Base-by-base conservation (phyloP, 257 asterid species). In the Mitragyna speciosa region DNA sequence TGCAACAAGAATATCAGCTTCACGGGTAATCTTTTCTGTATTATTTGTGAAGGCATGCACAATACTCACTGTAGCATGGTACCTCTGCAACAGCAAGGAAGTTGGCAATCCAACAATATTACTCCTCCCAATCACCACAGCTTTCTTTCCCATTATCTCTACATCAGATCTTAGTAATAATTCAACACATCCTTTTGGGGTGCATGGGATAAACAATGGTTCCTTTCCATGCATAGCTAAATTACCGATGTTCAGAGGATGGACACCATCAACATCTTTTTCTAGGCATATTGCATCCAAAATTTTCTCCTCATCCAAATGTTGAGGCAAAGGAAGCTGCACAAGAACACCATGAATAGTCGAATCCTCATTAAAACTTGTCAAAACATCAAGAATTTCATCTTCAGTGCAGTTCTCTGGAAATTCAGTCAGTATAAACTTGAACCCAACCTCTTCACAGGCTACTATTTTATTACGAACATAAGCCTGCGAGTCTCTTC, bases 281-380 rank as follows among this genome's bases (percentile, higher is more conserved):
- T 78, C 79, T 4, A 79, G 78, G 71, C 69, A 26, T 59, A 84
- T 47, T 64, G 22, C 26, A 76, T 79, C 80, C 73, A 84, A 65
- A 61, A 81, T 84, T 56, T 69, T 80, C 64, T 58, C 83, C 47
- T 71, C 82, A 61, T 84, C 70, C 85, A 84, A 74, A 76, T 84
- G 85, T 75, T 78, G 90, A 68, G 99, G 98, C 86, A 95, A 86
- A 77, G 99, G 99, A 87, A 95, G 98, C 92, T 95, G 99, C 81
- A 93, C 91, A 76, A 95, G 84, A 81, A 93, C 84, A 75, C 98
- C 99, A 80, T 95, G 96, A 82, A 93, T 78, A 30, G 92, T 89
- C 76, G 93, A 87, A 83, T 93, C 92, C 83, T 88, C 86, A 75
- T 91, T 92, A 83, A 83, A 92, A 70, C 85, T 81, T 76, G 79